Conservation (phyloP, 345 rosid species). For the Acer negundo region DNA sequence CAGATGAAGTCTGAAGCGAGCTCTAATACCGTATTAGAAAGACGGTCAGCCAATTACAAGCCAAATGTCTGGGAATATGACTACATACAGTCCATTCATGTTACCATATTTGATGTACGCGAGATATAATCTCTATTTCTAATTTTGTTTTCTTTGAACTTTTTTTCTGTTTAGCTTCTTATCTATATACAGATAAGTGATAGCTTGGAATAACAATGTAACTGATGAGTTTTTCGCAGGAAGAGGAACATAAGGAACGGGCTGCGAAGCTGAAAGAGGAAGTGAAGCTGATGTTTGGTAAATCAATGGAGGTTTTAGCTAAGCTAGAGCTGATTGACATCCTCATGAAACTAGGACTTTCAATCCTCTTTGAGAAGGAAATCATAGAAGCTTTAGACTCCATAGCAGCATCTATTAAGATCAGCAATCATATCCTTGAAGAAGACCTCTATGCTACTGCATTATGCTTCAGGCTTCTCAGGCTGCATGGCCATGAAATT, state of each 20-base stretch:
- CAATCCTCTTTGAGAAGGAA: constrained; percentile 33
- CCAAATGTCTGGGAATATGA: constrained; percentile 52
- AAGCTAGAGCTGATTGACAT: constrained; percentile 40
- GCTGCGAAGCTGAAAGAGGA: constrained; percentile 24
- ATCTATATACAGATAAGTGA: too few relatives aligned
- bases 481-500: constrained; percentile 42
- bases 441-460: constrained; percentile 35
- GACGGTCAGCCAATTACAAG: constrained; percentile 49
- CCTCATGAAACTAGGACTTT: constrained; percentile 42
- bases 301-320: constrained; percentile 23
- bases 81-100: constrained; percentile 36
- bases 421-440: not conserved
- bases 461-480: constrained; percentile 44
- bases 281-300: constrained; percentile 28
- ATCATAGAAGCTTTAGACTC: constrained; percentile 29
- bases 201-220: too few relatives aligned
- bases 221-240: constrained; percentile 21
- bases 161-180: too few relatives aligned
- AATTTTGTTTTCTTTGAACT: too few relatives aligned
- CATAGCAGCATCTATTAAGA: constrained; percentile 6
- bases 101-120: constrained; percentile 31
- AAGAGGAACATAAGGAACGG: constrained; percentile 19
- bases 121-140: constrained; percentile 3
- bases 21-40: not conserved
- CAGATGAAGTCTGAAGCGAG: constrained; percentile 1